A percentile compares a stretch with the other conserved stretches of the same genome.
Evolutionary conservation across 2,329 filamentous ascomycete genomes (phyloP).

Genomic region (Colletotrichum godetiae): DNA sequence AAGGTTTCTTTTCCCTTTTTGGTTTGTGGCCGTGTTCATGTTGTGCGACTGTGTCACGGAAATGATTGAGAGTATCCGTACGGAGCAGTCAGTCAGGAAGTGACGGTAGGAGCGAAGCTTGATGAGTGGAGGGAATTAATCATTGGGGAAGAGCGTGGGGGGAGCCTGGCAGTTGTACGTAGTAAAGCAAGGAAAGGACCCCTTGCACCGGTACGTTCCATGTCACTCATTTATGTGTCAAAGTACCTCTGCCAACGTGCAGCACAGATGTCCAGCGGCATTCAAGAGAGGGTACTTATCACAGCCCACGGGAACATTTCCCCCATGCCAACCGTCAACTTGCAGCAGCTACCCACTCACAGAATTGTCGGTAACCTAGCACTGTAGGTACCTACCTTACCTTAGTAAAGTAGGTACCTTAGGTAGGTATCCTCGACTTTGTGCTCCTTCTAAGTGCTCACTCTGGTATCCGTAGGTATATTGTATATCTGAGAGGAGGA

Average conservation of each 20-base stretch:
- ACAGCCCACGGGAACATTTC: not conserved
- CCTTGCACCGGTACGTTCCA: conserved; percentile 2
- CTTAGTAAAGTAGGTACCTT: too few species aligned
- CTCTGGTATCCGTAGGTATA: not conserved
- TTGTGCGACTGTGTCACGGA: conserved; percentile 13
- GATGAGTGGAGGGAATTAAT: conserved; percentile 23
- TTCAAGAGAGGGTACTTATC: not conserved
- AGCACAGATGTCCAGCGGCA: not conserved
- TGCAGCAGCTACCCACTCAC: not conserved
- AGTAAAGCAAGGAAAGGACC: conserved; percentile 17
- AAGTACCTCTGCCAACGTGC: not conserved
- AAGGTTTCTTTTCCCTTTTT: not conserved
- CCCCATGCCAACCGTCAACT: not conserved
- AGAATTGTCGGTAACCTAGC: not conserved
- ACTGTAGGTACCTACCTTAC: too few species aligned
- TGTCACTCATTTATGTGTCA: not conserved
- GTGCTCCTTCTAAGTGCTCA: too few species aligned
- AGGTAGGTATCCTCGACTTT: not conserved
- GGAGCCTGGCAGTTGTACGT: conserved; percentile 20
- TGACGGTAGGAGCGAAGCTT: conserved; percentile 22
- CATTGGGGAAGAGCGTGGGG: conserved; percentile 28
- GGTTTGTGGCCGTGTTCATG: not conserved
- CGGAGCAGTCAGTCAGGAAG: too few species aligned
- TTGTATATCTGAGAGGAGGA: too few species aligned
- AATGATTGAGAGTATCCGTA: conserved; percentile 6